Percentiles rank a stretch among this genome's conserved stretches.
Conservation (phyloP, 2,329 filamentous ascomycete genomes). For the Dryadomyces sulphureus region DNA sequence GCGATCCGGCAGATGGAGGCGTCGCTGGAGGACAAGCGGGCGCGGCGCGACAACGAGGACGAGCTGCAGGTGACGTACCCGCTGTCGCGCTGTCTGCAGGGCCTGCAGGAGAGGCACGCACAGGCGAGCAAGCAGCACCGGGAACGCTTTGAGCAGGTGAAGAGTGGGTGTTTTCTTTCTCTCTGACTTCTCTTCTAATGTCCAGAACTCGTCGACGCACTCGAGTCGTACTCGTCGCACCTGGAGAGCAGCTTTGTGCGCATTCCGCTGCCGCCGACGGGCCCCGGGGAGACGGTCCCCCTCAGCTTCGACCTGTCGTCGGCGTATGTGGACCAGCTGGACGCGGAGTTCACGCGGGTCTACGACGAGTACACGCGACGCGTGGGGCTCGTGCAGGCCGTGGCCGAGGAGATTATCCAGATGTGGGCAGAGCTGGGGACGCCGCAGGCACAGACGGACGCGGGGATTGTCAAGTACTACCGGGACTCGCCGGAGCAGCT, state of each 20-base stretch:
- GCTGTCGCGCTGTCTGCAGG: slow-evolving; percentile 62
- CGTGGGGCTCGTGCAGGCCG: slow-evolving; percentile 55
- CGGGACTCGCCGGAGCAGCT: slow-evolving; percentile 86
- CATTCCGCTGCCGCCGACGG: slow-evolving; percentile 71
- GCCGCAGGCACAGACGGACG: slow-evolving; percentile 84
- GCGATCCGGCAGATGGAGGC: slow-evolving; percentile 87
- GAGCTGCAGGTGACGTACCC: slow-evolving; percentile 71
- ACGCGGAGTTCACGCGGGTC: slow-evolving; percentile 82
- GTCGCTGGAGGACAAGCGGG: slow-evolving; percentile 65
- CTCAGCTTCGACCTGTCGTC: slow-evolving; percentile 86
- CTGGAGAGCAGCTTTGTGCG: slow-evolving; percentile 80
- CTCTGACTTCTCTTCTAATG: slow-evolving; percentile 1
- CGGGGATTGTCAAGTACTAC: slow-evolving; percentile 74
- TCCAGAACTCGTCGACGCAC: slow-evolving; percentile 76
- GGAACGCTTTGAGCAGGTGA: slow-evolving; percentile 89
- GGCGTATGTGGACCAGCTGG: slow-evolving; percentile 71
- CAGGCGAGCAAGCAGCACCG: slow-evolving; percentile 70
- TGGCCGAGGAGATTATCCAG: slow-evolving; percentile 76
- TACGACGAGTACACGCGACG: slow-evolving; percentile 93
- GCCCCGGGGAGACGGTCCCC: slow-evolving; percentile 59
- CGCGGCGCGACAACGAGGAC: slow-evolving; percentile 43
- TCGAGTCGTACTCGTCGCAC: slow-evolving; percentile 92
- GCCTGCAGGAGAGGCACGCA: slow-evolving; percentile 72
- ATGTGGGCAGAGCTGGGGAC: slow-evolving; percentile 93
- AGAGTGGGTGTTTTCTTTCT: slow-evolving; percentile 63